Evolutionary conservation across 2,329 filamentous ascomycete species (phyloP).

Genomic region (Aplosporella prunicola): DNA sequence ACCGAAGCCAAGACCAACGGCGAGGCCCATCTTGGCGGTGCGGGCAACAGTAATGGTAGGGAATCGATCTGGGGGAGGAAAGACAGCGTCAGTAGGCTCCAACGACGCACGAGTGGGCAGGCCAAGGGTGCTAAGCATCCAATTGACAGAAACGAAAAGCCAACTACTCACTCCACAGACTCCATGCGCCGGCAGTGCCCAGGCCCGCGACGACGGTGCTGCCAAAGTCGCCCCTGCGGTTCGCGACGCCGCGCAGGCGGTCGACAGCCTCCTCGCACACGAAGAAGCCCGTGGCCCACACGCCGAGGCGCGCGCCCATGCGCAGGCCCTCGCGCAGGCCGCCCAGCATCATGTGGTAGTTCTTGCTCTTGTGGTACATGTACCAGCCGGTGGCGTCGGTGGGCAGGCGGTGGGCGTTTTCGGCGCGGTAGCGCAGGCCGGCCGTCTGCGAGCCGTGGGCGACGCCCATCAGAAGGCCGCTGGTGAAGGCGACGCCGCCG

Average conservation of each 20-base stretch:
- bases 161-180: constrained; percentile 63
- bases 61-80: constrained; percentile 58
- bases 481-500: constrained; percentile 46
- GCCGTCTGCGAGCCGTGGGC: constrained; percentile 64
- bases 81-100: neutral
- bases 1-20: constrained; percentile 72
- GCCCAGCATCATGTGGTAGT: constrained; percentile 73
- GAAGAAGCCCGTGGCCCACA: constrained; percentile 70
- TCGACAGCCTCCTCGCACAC: constrained; percentile 80
- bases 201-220: constrained; percentile 76
- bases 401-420: constrained; percentile 91
- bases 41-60: constrained; percentile 51
- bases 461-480: constrained; percentile 63
- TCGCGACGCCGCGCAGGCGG: constrained; percentile 41
- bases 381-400: constrained; percentile 81
- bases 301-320: constrained; percentile 60
- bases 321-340: constrained; percentile 69
- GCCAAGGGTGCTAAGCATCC: constrained; percentile 12
- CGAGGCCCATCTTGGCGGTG: constrained; percentile 70
- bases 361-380: constrained; percentile 97
- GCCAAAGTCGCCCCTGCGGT: constrained; percentile 53
- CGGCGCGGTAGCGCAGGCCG: constrained; percentile 79
- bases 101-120: neutral
- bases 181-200: constrained; percentile 78
- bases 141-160: constrained; percentile 1